phyloP scores from a whole-genome alignment of 2,329 filamentous ascomycete genomes.

The Aspergillus flavus region DNA sequence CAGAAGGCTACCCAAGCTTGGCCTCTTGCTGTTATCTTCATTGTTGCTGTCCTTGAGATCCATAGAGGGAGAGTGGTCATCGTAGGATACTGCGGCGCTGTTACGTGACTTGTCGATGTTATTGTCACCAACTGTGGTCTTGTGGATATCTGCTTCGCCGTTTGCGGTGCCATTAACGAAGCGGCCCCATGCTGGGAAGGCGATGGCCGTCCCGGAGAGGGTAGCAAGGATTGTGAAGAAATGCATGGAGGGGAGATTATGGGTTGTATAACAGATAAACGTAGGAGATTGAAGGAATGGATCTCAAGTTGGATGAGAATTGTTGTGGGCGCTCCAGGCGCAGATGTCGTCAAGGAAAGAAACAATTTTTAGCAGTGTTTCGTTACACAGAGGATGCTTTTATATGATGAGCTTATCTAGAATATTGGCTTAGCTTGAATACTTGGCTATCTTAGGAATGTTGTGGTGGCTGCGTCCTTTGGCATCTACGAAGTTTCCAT shows the following conservation, averaged over 20 bases:
- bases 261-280: background rate
- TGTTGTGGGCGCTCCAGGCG: too few species aligned
- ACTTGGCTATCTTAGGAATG: background rate
- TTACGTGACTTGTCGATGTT: background rate
- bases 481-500: background rate
- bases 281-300: background rate
- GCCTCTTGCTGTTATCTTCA: background rate
- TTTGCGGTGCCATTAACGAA: background rate
- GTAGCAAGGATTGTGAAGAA: background rate
- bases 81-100: background rate
- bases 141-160: background rate
- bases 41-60: background rate
- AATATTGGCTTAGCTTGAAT: background rate
- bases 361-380: too few species aligned
- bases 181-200: background rate
- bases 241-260: background rate
- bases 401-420: background rate
- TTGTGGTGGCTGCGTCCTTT: too few species aligned
- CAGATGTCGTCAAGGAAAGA: too few species aligned
- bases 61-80: background rate
- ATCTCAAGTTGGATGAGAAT: too few species aligned
- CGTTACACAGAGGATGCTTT: background rate
- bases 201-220: background rate
- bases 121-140: background rate
- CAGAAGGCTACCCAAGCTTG: background rate